Conservation (phyloP, 2,329 filamentous ascomycete genomes). For the Coniella lustricola region DNA sequence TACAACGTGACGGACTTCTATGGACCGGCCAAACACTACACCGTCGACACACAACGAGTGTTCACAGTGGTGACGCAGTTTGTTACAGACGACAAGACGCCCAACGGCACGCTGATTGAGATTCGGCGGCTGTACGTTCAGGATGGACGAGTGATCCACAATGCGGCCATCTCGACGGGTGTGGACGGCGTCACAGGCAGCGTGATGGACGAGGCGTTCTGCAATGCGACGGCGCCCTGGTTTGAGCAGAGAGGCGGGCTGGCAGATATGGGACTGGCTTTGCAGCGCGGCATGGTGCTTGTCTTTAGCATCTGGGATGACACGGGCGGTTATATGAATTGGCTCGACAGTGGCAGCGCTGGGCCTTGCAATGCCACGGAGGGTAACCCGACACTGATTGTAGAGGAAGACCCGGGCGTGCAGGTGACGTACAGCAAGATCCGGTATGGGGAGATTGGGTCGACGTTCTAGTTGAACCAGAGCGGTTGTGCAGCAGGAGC, state of each 20-base stretch:
- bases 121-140: constrained; percentile 45
- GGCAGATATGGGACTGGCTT: constrained; percentile 35
- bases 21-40: constrained; percentile 23
- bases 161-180: constrained; percentile 25
- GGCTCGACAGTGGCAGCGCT: constrained; percentile 43
- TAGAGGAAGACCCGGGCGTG: constrained; percentile 35
- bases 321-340: constrained; percentile 45
- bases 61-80: constrained; percentile 47
- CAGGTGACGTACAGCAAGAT: constrained; percentile 50
- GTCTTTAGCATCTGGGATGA: constrained; percentile 52
- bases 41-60: constrained; percentile 30
- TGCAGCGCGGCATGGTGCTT: constrained; percentile 45
- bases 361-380: constrained; percentile 49
- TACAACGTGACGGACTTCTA: constrained; percentile 25
- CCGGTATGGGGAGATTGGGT: constrained; percentile 47
- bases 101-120: constrained; percentile 32
- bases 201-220: constrained; percentile 23
- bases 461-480: constrained; percentile 29
- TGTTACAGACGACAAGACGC: constrained; percentile 25
- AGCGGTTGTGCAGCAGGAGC: not conserved
- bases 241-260: constrained; percentile 30
- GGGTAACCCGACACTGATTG: constrained; percentile 43
- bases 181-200: constrained; percentile 20
- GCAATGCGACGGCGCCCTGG: constrained; percentile 20
- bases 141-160: constrained; percentile 37